These are phyloP conservation scores for Blyttiomyces sp. DNA, from an alignment of 371 early-diverging fungal genomes.

Conservation along the genomic window DNA sequence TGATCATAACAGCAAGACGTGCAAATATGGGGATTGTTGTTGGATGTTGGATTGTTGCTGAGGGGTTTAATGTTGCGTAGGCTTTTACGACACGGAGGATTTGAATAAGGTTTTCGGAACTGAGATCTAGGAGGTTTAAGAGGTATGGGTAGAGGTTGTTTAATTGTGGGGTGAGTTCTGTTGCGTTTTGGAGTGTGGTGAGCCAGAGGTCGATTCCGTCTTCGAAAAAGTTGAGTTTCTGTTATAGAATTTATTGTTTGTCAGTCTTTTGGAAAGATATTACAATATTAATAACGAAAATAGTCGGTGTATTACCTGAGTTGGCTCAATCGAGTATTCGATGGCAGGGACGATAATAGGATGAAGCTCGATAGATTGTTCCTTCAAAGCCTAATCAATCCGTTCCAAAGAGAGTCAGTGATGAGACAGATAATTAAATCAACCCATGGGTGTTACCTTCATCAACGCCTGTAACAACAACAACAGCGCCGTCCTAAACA, in stretches of 20 bases:
- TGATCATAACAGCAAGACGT: too few species aligned
- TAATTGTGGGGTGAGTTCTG: constrained; percentile 50
- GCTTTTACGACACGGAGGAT: too few species aligned
- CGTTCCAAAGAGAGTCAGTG: background rate
- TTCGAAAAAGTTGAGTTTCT: constrained; percentile 61
- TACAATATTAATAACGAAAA: background rate
- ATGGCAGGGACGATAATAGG: constrained; percentile 71
- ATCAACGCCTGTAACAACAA: constrained; percentile 71
- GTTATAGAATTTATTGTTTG: too few species aligned
- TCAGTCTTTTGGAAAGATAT: too few species aligned
- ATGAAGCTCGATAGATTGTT: constrained; percentile 69
- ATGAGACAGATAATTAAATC: background rate
- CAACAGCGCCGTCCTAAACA: constrained; percentile 79
- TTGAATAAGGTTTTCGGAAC: constrained; percentile 77
- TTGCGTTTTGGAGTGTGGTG: constrained; percentile 66
- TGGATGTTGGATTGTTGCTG: too few species aligned
- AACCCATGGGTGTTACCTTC: constrained; percentile 24
- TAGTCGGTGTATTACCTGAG: constrained; percentile 36
- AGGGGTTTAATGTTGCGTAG: too few species aligned
- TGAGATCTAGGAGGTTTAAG: constrained; percentile 65
- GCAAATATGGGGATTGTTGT: too few species aligned
- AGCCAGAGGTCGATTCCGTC: constrained; percentile 88
- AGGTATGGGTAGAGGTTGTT: constrained; percentile 61
- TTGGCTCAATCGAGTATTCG: constrained; percentile 41
- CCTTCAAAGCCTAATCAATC: constrained; percentile 56